Percentiles rank a stretch among this genome's conserved stretches.
Conservation (phyloP, 495 filamentous ascomycete genomes). For the Bacidia rubella region DNA sequence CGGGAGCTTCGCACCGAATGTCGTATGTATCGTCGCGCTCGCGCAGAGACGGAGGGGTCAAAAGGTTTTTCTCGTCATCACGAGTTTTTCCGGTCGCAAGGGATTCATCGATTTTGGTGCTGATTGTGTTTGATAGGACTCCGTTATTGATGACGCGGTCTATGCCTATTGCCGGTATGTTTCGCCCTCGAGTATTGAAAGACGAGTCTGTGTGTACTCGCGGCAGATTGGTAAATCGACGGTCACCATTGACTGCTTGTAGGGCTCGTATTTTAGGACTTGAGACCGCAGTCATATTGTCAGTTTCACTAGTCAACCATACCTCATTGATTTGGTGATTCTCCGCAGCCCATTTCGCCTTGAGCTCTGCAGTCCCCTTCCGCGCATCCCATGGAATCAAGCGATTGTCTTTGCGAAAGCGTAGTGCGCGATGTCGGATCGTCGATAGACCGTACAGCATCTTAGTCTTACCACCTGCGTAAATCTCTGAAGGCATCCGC, state of each 20-base stretch:
- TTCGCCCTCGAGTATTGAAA: too few species aligned
- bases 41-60: background rate
- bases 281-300: background rate
- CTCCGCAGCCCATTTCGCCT: background rate
- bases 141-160: too few species aligned
- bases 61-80: too few species aligned
- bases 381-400: background rate
- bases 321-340: background rate
- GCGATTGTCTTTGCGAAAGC: conserved; percentile 2
- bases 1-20: background rate
- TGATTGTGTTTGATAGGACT: too few species aligned
- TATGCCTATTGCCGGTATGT: too few species aligned
- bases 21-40: background rate
- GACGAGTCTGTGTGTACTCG: too few species aligned
- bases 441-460: background rate
- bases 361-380: background rate
- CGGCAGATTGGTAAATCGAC: too few species aligned
- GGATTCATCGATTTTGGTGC: too few species aligned
- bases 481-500: background rate
- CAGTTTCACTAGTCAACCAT: background rate
- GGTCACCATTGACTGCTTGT: too few species aligned
- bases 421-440: conserved; percentile 1
- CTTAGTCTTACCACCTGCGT: background rate
- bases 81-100: too few species aligned
- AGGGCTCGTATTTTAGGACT: background rate